Evolutionary conservation across 345 rosid species (phyloP).

Genomic region (Arabidopsis arenosa): DNA sequence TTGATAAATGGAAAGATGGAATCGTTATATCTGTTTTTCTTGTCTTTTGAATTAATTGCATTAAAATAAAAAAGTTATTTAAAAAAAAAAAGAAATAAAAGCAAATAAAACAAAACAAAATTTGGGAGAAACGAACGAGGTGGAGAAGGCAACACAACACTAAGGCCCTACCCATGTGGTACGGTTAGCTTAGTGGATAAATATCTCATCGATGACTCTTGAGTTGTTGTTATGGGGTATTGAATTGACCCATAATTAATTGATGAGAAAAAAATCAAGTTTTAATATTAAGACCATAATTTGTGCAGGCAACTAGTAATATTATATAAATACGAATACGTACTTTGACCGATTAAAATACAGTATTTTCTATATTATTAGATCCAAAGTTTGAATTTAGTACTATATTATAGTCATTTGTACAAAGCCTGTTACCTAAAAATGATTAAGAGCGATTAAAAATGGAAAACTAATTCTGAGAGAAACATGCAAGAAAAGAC

Average conservation of each 20-base stretch:
- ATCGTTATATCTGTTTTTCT: constrained; percentile 8
- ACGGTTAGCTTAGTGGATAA: constrained; percentile 33
- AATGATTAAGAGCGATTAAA: background rate
- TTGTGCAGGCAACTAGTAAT: background rate
- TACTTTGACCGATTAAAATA: constrained; percentile 7
- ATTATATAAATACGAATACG: background rate
- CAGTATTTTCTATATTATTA: background rate
- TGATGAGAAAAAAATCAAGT: too few relatives aligned
- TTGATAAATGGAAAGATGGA: constrained; percentile 10
- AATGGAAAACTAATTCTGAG: background rate
- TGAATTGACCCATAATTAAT: too few relatives aligned
- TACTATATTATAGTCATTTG: background rate
- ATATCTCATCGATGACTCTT: constrained; percentile 37
- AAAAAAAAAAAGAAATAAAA: background rate
- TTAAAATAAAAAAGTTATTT: background rate
- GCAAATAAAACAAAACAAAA: background rate
- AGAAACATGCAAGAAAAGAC: background rate
- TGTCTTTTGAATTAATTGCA: background rate
- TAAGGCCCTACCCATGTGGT: constrained; percentile 40
- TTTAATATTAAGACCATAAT: too few relatives aligned
- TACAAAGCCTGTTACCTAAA: background rate
- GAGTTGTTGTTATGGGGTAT: constrained; percentile 23
- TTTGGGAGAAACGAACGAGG: constrained; percentile 13
- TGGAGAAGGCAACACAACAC: constrained; percentile 28
- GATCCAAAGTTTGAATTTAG: background rate